phyloP scores from a whole-genome alignment of 768 basidiomycete genomes.

The Pilatotrama ljubarskyi region DNA sequence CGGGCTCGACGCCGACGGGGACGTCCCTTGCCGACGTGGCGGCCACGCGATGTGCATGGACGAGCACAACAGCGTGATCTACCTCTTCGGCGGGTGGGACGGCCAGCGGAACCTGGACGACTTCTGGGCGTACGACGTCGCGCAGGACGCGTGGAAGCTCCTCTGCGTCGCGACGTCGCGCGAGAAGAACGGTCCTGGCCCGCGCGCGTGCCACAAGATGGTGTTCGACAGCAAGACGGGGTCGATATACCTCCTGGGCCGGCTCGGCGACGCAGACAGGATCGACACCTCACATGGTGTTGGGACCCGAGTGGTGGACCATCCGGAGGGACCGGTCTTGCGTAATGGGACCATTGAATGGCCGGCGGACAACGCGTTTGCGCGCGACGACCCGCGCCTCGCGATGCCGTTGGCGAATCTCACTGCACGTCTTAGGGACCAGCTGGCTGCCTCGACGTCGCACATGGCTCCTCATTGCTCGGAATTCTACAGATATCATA shows the following conservation, averaged over 20 bases:
- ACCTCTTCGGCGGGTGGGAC: constrained; percentile 81
- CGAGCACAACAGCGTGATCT: constrained; percentile 57
- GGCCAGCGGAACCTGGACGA: constrained; percentile 73
- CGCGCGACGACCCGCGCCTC: not conserved
- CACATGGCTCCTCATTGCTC: constrained; percentile 43
- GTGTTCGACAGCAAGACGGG: constrained; percentile 72
- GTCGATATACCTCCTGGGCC: constrained; percentile 71
- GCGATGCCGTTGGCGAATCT: not conserved
- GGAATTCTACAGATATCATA: constrained; percentile 79
- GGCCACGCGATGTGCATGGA: constrained; percentile 87
- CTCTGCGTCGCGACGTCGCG: constrained; percentile 54
- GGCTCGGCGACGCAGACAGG: constrained; percentile 58
- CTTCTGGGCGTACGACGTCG: constrained; percentile 73
- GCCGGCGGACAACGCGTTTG: not conserved
- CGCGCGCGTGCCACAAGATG: constrained; percentile 82
- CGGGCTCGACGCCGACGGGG: constrained; percentile 64
- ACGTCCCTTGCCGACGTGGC: constrained; percentile 65
- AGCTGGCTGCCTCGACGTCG: not conserved
- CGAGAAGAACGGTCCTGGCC: constrained; percentile 66
- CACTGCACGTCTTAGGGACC: not conserved
- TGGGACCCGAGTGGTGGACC: not conserved
- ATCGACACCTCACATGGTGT: not conserved
- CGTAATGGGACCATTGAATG: not conserved
- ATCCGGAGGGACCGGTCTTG: not conserved
- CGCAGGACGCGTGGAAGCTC: constrained; percentile 58